These are phyloP conservation scores for Stemphylium vesicarium DNA, from an alignment of 2,329 filamentous ascomycete genomes.

Conservation along the genomic window DNA sequence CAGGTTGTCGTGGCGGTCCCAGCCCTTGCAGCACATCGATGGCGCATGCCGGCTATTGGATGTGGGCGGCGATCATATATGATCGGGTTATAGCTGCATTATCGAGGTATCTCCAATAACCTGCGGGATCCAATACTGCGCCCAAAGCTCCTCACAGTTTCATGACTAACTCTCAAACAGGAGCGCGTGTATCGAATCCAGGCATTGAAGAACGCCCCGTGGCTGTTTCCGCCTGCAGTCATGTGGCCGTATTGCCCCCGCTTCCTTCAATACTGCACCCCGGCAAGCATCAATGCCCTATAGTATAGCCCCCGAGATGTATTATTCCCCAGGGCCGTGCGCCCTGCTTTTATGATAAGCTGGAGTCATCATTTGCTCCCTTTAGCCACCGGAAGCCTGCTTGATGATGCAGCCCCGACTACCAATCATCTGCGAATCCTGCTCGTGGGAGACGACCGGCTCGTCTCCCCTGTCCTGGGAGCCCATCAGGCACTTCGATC, in stretches of 20 bases:
- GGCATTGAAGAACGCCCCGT: background rate
- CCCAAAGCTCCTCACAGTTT: constrained; percentile 1
- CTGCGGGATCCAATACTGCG: constrained; percentile 5
- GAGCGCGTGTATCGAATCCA: constrained; percentile 3
- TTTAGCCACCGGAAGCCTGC: constrained; percentile 8
- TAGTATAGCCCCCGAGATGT: background rate
- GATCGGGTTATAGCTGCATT: constrained; percentile 21
- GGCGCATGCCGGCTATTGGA: constrained; percentile 15
- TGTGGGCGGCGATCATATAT: constrained; percentile 23
- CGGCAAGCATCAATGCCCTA: background rate
- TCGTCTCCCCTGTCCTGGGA: constrained; percentile 29
- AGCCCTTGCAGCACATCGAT: constrained; percentile 18
- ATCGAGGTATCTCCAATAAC: background rate
- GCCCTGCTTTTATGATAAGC: constrained; percentile 12
- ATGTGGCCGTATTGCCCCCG: constrained; percentile 8
- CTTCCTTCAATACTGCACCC: constrained; percentile 10
- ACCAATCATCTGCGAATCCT: constrained; percentile 23
- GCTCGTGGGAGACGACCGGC: constrained; percentile 24
- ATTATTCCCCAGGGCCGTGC: constrained; percentile 6
- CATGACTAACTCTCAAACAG: background rate
- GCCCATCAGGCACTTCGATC: constrained; percentile 10
- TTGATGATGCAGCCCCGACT: constrained; percentile 10
- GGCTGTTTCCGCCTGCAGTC: constrained; percentile 6
- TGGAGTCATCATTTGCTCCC: constrained; percentile 12
- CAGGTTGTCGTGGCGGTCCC: constrained; percentile 12